These are phyloP conservation scores for Diaporthe ampelina DNA, from an alignment of 2,329 filamentous ascomycete species.

Conservation along the genomic window DNA sequence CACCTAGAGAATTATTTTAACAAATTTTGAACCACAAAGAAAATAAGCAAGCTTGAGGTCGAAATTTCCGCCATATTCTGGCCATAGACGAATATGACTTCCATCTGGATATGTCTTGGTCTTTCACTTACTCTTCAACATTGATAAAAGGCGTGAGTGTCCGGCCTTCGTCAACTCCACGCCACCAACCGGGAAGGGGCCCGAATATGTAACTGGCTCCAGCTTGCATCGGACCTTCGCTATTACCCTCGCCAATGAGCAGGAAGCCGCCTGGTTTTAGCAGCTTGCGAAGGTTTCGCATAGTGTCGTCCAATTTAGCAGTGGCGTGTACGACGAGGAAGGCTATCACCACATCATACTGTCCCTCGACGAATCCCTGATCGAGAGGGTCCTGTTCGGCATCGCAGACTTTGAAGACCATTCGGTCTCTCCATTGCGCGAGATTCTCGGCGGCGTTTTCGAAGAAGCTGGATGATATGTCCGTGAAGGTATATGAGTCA, in stretches of 20 bases:
- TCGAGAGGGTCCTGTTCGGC: conserved; percentile 45
- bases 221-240: conserved; percentile 2
- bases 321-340: conserved; percentile 50
- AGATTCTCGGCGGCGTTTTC: conserved; percentile 44
- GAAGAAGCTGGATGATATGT: conserved; percentile 57
- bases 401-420: conserved; percentile 46
- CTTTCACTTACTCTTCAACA: conserved; percentile 11
- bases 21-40: too few relatives aligned
- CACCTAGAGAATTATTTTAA: neutral
- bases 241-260: conserved; percentile 39
- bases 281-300: conserved; percentile 48
- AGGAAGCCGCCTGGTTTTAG: conserved; percentile 55
- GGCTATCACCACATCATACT: conserved; percentile 52
- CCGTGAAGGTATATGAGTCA: conserved; percentile 59
- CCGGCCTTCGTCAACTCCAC: conserved; percentile 21
- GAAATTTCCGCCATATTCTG: too few relatives aligned
- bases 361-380: conserved; percentile 50
- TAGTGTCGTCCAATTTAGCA: conserved; percentile 42
- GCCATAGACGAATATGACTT: too few relatives aligned
- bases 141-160: conserved; percentile 29
- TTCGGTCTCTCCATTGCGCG: conserved; percentile 39
- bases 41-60: too few relatives aligned
- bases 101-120: neutral
- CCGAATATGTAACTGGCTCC: conserved; percentile 29
- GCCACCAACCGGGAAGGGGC: conserved; percentile 38